These are phyloP conservation scores for Monosporascus sp. DNA, from an alignment of 2,329 filamentous ascomycete species.

Conservation along the genomic window DNA sequence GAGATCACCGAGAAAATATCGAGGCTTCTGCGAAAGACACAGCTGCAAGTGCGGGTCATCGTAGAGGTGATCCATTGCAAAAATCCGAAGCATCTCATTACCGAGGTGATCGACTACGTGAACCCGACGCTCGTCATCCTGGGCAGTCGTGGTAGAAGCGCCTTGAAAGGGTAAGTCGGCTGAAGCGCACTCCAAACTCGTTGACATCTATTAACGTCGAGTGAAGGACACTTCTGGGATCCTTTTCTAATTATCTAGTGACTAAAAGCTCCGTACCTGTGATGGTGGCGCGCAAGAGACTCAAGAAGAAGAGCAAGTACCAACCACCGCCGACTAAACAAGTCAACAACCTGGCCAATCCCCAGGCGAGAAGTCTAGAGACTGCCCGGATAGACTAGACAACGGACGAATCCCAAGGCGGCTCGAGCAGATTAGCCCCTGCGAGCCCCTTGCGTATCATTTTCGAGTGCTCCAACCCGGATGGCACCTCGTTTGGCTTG, in stretches of 20 bases:
- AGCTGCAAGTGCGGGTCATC: constrained; percentile 85
- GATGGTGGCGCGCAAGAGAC: constrained; percentile 91
- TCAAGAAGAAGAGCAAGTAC: constrained; percentile 81
- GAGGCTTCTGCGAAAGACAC: constrained; percentile 82
- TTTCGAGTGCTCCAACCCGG: too few relatives aligned
- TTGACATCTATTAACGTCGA: constrained; percentile 4
- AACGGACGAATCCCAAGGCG: background rate
- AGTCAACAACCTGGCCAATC: constrained; percentile 75
- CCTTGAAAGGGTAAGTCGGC: constrained; percentile 75
- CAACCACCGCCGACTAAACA: constrained; percentile 65
- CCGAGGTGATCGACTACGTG: constrained; percentile 91
- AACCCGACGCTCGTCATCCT: constrained; percentile 90
- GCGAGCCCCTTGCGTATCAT: too few relatives aligned
- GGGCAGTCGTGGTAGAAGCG: constrained; percentile 84
- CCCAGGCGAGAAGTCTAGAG: constrained; percentile 59
- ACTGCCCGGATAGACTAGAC: constrained; percentile 68
- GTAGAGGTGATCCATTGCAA: constrained; percentile 98
- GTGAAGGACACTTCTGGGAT: constrained; percentile 80
- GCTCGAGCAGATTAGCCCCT: background rate
- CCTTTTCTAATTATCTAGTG: constrained; percentile 95
- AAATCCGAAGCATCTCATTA: constrained; percentile 91
- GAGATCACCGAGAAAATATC: constrained; percentile 79
- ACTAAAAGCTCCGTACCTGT: constrained; percentile 95
- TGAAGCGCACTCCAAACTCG: background rate
- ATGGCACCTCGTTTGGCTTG: background rate